Base-by-base conservation (phyloP, 2,329 filamentous ascomycete genomes). In the Aphanocladium album region DNA sequence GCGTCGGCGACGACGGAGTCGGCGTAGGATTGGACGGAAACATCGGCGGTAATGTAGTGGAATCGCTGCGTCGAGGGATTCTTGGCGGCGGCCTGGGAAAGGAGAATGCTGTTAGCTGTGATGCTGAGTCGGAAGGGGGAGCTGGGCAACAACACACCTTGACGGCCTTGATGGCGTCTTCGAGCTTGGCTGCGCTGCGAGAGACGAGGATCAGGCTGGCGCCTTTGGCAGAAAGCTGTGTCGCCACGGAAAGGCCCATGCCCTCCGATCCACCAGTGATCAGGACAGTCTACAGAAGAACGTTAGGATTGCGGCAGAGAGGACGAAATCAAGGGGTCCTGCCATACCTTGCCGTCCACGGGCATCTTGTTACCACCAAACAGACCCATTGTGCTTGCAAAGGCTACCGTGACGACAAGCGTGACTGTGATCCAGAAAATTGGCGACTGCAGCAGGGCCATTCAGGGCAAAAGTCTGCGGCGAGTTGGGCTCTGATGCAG, bases 241-340 rank as follows among this genome's bases (percentile, higher is more conserved):
- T 81, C 5, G 88, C 92, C 21, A 88, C 84, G 56, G 86, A 85
- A 67, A 87, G 86, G 62, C 95, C 95, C 89, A 97, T 91, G 61
- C 95, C 95, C 71, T 97, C 90, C 0, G 95, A 97, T 35, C 88
- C 92, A 51, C 95, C 95, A 0, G 95, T 99, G 57, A 99, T 80
- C 60, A 98, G 80, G 57, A 96, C 82, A 2, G 93, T 96, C 92
- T 96, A 57, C 11, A 30, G 6, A 5, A 46, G 12, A 9, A 7
- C 16, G 50, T 60, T 39, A 46, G 41, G 12, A 16, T 53, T 19
- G 39, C 8, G 11, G 39, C 11, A n/a, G n/a, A 61, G 57, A 12
- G 61, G 49, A 27, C 35, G 53, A 37, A 8, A n/a, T 12, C n/a
- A 47, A 51, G 37, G 59, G 21, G 50, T 3, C 70, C 79, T 55